Conservation (phyloP, 2,329 filamentous ascomycete species). For the Venturia nashicola region DNA sequence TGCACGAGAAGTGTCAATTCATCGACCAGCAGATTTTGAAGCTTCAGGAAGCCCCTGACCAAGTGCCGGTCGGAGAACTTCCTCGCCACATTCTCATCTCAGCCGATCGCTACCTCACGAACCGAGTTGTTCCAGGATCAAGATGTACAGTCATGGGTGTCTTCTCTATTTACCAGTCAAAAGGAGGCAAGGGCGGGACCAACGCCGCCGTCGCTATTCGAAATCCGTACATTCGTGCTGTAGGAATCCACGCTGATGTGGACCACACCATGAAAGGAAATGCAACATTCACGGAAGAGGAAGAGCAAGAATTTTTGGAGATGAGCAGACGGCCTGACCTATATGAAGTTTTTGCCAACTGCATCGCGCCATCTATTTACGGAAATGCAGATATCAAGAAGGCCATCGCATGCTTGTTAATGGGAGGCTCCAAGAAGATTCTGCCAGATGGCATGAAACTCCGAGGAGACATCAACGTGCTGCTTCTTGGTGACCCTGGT, state of each 20-base stretch:
- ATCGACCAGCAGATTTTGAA: conserved; percentile 98
- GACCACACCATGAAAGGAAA: conserved; percentile 82
- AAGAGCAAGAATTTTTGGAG: conserved; percentile 92
- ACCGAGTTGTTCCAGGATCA: conserved; percentile 88
- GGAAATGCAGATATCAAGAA: conserved; percentile 96
- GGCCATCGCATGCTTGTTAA: conserved; percentile 81
- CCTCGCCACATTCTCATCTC: conserved; percentile 91
- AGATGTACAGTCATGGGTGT: conserved; percentile 93
- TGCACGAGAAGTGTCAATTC: conserved; percentile 87
- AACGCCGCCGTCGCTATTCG: conserved; percentile 84
- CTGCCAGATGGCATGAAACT: conserved; percentile 95
- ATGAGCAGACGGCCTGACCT: conserved; percentile 82
- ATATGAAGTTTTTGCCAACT: conserved; percentile 81
- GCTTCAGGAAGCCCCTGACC: conserved; percentile 91
- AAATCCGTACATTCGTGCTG: conserved; percentile 85
- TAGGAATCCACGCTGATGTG: conserved; percentile 81
- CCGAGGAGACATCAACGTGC: conserved; percentile 93
- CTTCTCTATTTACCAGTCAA: conserved; percentile 95
- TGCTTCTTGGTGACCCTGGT: conserved; percentile 92
- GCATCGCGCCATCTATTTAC: conserved; percentile 95
- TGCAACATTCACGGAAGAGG: conserved; percentile 78
- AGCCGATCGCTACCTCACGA: conserved; percentile 91
- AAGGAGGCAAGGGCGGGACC: conserved; percentile 64
- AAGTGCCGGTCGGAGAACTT: conserved; percentile 92
- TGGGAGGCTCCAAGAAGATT: conserved; percentile 96